Percentiles rank a stretch among this genome's conserved stretches.
These are phyloP conservation scores for Sugiyamaella floridensis DNA, from an alignment of 805 yeast genomes.

Conservation along the genomic window DNA sequence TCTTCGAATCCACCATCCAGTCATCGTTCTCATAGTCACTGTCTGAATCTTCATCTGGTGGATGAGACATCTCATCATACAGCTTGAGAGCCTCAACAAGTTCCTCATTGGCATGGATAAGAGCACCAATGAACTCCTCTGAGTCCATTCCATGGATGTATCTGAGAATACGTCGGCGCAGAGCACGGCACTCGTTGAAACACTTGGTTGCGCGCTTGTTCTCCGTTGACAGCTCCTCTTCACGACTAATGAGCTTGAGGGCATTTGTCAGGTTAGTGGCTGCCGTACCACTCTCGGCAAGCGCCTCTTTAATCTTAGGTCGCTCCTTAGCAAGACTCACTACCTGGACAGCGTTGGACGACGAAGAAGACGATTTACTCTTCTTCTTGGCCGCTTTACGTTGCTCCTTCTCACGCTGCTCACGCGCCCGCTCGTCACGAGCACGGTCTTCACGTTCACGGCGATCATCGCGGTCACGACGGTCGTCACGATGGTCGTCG, in stretches of 20 bases:
- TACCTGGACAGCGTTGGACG: not conserved
- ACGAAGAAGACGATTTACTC: not conserved
- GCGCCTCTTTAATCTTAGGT: constrained; percentile 58
- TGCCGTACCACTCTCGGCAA: constrained; percentile 70
- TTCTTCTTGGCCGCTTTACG: constrained; percentile 1
- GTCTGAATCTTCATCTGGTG: constrained; percentile 38
- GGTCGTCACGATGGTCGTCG: constrained; percentile 1
- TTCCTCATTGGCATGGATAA: constrained; percentile 86
- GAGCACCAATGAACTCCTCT: constrained; percentile 81
- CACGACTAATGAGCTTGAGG: constrained; percentile 38
- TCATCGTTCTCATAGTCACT: constrained; percentile 33
- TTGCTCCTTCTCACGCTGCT: not conserved
- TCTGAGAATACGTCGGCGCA: constrained; percentile 70
- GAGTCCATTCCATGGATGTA: constrained; percentile 78
- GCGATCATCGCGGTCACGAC: not conserved
- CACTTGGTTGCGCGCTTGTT: constrained; percentile 52
- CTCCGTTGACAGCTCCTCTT: constrained; percentile 51
- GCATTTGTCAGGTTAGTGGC: constrained; percentile 65
- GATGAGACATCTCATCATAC: constrained; percentile 53
- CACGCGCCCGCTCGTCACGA: not conserved
- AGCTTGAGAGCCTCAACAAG: constrained; percentile 64
- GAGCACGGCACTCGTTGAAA: constrained; percentile 67
- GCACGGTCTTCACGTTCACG: not conserved
- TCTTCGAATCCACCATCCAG: constrained; percentile 12
- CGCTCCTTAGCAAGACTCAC: constrained; percentile 44